Evolutionary conservation across 2,329 filamentous ascomycete genomes (phyloP), one percentile per base, ranked within the genome.

Genomic region (Sordariomycetes sp.): DNA sequence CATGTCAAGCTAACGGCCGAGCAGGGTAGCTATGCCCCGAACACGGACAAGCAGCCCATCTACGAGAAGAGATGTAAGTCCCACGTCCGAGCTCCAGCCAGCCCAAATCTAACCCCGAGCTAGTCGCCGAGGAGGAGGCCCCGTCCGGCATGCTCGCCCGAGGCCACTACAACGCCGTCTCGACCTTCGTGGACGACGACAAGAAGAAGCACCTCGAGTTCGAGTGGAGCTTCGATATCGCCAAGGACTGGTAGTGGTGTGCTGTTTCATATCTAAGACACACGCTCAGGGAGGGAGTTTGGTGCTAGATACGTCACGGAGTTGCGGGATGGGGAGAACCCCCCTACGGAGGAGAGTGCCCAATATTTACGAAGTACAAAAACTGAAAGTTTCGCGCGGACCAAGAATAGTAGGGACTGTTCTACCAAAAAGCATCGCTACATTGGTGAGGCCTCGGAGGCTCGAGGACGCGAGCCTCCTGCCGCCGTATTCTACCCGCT

Each of bases 211-310:
- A 99, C 74, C 79, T 99, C 62, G 80, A 87, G 70, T 99, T 99
- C 72, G 88, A 96, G 68, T 99, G 94, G 94, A 85, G 87, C 61
- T 97, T 99, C 68, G 89, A 97, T 69, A 96, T 99, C 71, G 82
- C 88, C 75, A 99, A 97, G 82, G 90, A 96, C 71, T 97, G 94
- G 94, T 89, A 85, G 64, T 66, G 34, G 51, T 57, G 37, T 40
- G 40, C 22, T 50, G n/a, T 25, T 22, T 37, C n/a, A 34, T 18
- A 28, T 22, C 10, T 34, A 35, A 55, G 28, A 28, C 32, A 37
- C 53, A 35, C 18, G 35, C 46, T 25, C 43, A 37, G 25, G 24
- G 37, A 16, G 37, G 37, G 14, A 16, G 53, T 22, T n/a, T 16
- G 24, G 22, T 28, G 54, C 24, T 57, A 57, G 55, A 57, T 50